Evolutionary conservation across 1,139 yeast species (phyloP).

Genomic region (Casaregolazyma lundiana): DNA sequence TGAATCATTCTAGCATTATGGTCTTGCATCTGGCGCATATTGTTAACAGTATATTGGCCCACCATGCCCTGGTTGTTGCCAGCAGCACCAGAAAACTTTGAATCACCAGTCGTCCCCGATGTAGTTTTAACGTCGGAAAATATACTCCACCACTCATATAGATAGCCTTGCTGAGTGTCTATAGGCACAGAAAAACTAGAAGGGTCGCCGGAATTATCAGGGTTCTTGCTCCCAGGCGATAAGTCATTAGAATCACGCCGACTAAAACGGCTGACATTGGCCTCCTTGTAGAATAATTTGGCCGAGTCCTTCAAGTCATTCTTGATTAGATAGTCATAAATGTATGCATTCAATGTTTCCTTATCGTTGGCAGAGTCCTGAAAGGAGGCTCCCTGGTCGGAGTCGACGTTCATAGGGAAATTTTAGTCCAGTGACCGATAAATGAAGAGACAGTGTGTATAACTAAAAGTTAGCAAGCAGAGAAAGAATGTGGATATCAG

Average conservation of each 20-base stretch:
- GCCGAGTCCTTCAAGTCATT: slow-evolving; percentile 71
- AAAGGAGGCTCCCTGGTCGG: slow-evolving; percentile 1
- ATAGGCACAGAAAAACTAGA: slow-evolving; percentile 30
- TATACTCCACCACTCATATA: slow-evolving; percentile 94
- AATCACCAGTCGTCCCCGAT: not conserved
- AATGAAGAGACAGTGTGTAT: not conserved
- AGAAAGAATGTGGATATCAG: too few species aligned
- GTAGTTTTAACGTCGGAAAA: slow-evolving; percentile 94
- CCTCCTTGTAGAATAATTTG: slow-evolving; percentile 65
- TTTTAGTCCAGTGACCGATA: not conserved
- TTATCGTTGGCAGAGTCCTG: slow-evolving; percentile 33
- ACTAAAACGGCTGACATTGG: slow-evolving; percentile 39
- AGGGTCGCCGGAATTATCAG: slow-evolving; percentile 4
- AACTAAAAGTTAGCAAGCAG: not conserved
- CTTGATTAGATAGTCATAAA: slow-evolving; percentile 79
- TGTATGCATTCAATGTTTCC: slow-evolving; percentile 74
- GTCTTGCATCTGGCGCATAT: slow-evolving; percentile 55
- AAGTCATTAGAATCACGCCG: slow-evolving; percentile 4
- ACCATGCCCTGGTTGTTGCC: slow-evolving; percentile 57
- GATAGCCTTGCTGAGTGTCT: slow-evolving; percentile 79
- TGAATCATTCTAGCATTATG: slow-evolving; percentile 32
- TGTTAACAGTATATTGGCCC: slow-evolving; percentile 60
- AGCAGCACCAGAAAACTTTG: not conserved
- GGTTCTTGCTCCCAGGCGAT: slow-evolving; percentile 4
- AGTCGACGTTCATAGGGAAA: not conserved